Percentiles rank a stretch among this genome's conserved stretches.
These are phyloP conservation scores for Suhomyces wounanorum DNA, from an alignment of 1,139 yeast species.

Conservation along the genomic window DNA sequence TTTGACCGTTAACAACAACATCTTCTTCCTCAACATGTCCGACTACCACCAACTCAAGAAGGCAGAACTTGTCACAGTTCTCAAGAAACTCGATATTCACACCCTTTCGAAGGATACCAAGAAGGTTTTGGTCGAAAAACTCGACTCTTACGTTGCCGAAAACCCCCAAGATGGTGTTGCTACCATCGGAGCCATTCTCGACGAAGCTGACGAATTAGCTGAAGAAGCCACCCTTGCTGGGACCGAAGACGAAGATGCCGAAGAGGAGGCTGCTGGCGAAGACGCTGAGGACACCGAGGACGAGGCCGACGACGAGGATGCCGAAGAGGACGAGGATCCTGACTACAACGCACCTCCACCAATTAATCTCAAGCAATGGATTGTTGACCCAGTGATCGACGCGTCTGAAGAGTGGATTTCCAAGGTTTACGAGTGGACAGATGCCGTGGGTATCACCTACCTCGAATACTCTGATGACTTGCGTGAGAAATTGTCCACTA, in stretches of 20 bases:
- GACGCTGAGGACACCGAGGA: slow-evolving; percentile 26
- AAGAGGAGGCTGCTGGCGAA: slow-evolving; percentile 19
- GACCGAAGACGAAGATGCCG: slow-evolving; percentile 25
- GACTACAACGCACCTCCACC: slow-evolving; percentile 43
- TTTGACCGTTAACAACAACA: slow-evolving; percentile 4
- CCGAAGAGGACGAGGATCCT: slow-evolving; percentile 23
- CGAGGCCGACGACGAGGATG: slow-evolving; percentile 27
- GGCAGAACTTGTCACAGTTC: slow-evolving; percentile 41
- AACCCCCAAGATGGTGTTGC: slow-evolving; percentile 42
- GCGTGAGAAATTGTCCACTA: slow-evolving; percentile 51
- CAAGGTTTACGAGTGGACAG: slow-evolving; percentile 38
- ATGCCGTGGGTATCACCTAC: slow-evolving; percentile 42
- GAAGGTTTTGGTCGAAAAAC: slow-evolving; percentile 43
- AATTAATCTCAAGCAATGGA: slow-evolving; percentile 39
- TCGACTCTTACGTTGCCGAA: slow-evolving; percentile 38
- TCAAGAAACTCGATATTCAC: slow-evolving; percentile 38
- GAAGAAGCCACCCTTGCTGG: slow-evolving; percentile 22
- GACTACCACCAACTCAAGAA: slow-evolving; percentile 36
- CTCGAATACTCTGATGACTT: slow-evolving; percentile 45
- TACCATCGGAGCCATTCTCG: slow-evolving; percentile 20
- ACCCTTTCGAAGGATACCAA: slow-evolving; percentile 45
- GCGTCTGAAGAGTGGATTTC: slow-evolving; percentile 30
- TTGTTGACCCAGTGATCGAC: slow-evolving; percentile 42
- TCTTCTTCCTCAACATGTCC: slow-evolving; percentile 22
- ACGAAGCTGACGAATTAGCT: slow-evolving; percentile 21